phyloP scores from a whole-genome alignment of 2,329 filamentous ascomycete genomes.

The Botrytis medusae region DNA sequence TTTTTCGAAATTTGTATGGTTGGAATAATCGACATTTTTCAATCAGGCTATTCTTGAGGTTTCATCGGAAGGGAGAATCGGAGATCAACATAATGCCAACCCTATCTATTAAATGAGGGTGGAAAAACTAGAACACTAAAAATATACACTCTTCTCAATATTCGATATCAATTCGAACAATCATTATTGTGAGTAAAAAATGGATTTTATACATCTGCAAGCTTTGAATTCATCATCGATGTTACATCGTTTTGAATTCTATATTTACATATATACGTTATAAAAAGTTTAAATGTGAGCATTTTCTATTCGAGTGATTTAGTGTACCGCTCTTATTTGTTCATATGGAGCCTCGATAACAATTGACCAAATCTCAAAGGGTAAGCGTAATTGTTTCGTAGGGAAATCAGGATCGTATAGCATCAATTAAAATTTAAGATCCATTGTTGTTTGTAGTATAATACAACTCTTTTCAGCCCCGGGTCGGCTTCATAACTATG shows the following conservation, averaged over 20 bases:
- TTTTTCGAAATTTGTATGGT: constrained; percentile 4
- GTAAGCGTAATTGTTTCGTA: background rate
- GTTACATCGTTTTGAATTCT: background rate
- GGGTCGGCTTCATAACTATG: constrained; percentile 23
- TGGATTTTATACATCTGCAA: background rate
- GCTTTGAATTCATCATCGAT: background rate
- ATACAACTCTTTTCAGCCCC: constrained; percentile 8
- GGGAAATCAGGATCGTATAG: background rate
- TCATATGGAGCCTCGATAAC: background rate
- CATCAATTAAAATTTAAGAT: background rate
- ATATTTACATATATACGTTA: background rate
- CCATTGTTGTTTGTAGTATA: background rate
- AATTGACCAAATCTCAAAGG: background rate
- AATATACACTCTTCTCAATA: background rate
- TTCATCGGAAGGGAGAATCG: background rate
- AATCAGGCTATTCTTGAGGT: constrained; percentile 9
- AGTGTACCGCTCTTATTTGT: background rate
- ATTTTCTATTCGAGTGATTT: background rate
- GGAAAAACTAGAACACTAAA: background rate
- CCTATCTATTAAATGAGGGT: background rate
- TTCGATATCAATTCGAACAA: background rate
- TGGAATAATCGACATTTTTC: background rate
- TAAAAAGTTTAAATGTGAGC: background rate
- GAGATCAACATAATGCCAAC: background rate
- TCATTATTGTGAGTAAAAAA: background rate